A percentile compares a stretch with the other conserved stretches of the same genome.
Evolutionary conservation across 148 eudicot species (phyloP).

Genomic region (Rheum nobile): DNA sequence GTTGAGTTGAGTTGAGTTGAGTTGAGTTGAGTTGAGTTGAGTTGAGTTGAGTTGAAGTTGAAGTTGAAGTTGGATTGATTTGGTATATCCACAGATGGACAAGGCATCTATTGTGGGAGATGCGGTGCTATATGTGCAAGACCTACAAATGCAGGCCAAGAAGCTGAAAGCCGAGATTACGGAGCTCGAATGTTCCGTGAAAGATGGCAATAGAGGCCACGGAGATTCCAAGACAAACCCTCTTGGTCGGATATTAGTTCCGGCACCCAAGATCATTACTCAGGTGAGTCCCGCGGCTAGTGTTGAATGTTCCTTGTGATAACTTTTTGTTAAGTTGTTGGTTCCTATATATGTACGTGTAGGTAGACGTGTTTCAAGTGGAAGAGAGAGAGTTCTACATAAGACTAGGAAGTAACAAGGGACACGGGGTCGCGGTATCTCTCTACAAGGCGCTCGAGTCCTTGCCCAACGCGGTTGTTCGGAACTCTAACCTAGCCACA

Average conservation of each 20-base stretch:
- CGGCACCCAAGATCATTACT: constrained; percentile 31
- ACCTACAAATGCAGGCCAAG: constrained; percentile 54
- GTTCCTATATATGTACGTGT: neutral
- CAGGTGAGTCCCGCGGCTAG: constrained; percentile 28
- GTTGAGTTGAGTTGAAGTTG: no score
- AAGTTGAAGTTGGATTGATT: neutral
- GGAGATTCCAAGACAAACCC: constrained; percentile 16
- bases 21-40: no score
- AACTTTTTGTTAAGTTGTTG: neutral
- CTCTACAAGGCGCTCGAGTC: constrained; percentile 64
- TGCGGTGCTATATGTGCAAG: constrained; percentile 66
- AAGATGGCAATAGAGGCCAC: constrained; percentile 19
- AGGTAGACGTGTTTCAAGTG: constrained; percentile 62
- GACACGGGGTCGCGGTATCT: constrained; percentile 51
- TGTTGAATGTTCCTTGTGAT: neutral
- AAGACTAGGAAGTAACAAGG: constrained; percentile 49
- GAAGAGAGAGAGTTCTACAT: constrained; percentile 56
- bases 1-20: no score
- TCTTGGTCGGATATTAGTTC: constrained; percentile 15
- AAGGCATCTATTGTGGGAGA: constrained; percentile 96
- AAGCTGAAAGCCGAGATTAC: constrained; percentile 47
- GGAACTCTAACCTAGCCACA: constrained; percentile 45
- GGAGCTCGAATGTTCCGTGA: constrained; percentile 37
- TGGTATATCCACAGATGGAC: constrained; percentile 49
- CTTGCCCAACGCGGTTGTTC: constrained; percentile 33